phyloP scores from a whole-genome alignment of 352 stramenopile genomes.

The Pythium aquatile region DNA sequence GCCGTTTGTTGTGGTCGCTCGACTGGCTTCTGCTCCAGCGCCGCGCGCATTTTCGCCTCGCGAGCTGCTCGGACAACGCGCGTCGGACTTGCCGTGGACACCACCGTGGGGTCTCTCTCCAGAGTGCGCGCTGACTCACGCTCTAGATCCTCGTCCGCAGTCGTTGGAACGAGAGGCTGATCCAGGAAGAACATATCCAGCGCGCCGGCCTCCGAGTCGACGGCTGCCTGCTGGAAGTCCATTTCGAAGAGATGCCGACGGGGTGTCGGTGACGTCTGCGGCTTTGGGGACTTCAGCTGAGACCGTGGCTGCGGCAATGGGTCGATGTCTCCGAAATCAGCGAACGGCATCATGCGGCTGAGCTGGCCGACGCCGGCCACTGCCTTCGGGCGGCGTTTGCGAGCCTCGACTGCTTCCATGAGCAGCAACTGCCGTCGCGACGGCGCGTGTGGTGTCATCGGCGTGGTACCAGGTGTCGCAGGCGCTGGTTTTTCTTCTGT shows the following conservation, averaged over 20 bases:
- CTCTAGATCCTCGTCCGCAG: neutral
- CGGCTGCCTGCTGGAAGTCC: slow-evolving; percentile 17
- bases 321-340: slow-evolving; percentile 26
- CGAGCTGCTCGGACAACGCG: slow-evolving; percentile 21
- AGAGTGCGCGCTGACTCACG: neutral
- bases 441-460: neutral
- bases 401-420: slow-evolving; percentile 12
- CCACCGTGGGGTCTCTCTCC: neutral
- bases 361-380: slow-evolving; percentile 33
- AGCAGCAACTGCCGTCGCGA: slow-evolving; percentile 27
- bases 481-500: neutral
- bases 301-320: slow-evolving; percentile 5
- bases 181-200: slow-evolving; percentile 15
- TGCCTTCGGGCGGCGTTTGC: slow-evolving; percentile 18
- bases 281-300: neutral
- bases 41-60: slow-evolving; percentile 15
- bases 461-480: slow-evolving; percentile 7
- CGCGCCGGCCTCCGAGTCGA: neutral
- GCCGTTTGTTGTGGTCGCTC: neutral
- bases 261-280: neutral
- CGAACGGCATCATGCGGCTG: slow-evolving; percentile 43
- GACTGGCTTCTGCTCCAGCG: slow-evolving; percentile 10
- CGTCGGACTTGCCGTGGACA: neutral
- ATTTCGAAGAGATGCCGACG: slow-evolving; percentile 27
- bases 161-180: slow-evolving; percentile 7